These are phyloP conservation scores for Parachaetomium inaequale DNA, from an alignment of 495 filamentous ascomycete species.

Conservation along the genomic window DNA sequence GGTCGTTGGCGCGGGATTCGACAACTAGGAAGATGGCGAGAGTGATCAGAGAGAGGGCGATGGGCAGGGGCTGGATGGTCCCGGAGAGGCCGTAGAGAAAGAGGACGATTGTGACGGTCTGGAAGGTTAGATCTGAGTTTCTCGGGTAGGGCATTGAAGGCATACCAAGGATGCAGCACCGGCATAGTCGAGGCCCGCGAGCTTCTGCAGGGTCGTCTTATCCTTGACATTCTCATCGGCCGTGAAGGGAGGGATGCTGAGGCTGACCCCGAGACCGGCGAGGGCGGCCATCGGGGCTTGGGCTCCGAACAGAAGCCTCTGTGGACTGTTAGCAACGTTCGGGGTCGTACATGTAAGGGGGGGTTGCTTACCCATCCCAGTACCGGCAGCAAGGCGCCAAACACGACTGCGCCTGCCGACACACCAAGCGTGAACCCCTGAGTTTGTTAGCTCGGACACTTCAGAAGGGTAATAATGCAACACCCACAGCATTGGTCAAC, in stretches of 20 bases:
- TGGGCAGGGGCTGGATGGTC: conserved; percentile 51
- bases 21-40: conserved; percentile 58
- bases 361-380: conserved; percentile 62
- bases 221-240: conserved; percentile 27
- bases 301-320: conserved; percentile 66
- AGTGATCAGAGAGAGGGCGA: conserved; percentile 52
- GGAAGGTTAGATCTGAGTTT: conserved; percentile 10
- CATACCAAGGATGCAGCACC: conserved; percentile 61
- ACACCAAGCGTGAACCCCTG: conserved; percentile 65
- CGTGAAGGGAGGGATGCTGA: conserved; percentile 53
- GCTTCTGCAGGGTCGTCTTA: conserved; percentile 41
- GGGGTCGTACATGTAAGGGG: background rate
- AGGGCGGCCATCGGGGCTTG: conserved; percentile 58
- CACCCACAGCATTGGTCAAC: conserved; percentile 43
- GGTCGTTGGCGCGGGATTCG: conserved; percentile 56
- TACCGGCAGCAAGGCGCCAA: conserved; percentile 57
- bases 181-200: conserved; percentile 64
- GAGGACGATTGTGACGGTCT: conserved; percentile 54
- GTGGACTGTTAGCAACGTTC: conserved; percentile 3
- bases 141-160: background rate
- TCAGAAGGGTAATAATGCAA: background rate
- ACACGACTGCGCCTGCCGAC: conserved; percentile 64
- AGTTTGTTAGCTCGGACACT: background rate
- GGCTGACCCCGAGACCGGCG: conserved; percentile 54
- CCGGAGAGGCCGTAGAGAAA: conserved; percentile 64